Conservation (phyloP, 768 basidiomycete species). For the Xerocomellus intermedius region DNA sequence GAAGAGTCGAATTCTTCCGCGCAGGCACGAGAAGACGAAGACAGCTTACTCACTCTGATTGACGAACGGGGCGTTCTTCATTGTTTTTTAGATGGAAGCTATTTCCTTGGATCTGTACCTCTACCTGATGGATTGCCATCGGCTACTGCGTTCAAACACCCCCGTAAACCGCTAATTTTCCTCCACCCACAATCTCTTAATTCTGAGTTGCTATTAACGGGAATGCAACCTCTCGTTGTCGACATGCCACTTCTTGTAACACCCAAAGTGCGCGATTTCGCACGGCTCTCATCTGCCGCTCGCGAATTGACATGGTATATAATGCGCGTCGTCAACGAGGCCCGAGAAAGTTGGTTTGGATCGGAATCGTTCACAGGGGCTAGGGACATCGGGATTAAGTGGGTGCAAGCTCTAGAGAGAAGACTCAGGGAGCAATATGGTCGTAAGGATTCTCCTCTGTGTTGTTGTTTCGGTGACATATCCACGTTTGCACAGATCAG, state of each 20-base stretch:
- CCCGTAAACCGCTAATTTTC: constrained; percentile 45
- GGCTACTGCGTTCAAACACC: constrained; percentile 41
- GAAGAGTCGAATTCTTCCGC: constrained; percentile 27
- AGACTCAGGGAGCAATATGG: constrained; percentile 67
- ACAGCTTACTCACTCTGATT: constrained; percentile 62
- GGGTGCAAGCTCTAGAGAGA: constrained; percentile 63
- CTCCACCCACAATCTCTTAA: constrained; percentile 41
- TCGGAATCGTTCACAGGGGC: constrained; percentile 64
- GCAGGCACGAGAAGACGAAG: constrained; percentile 46
- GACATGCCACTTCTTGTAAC: constrained; percentile 56
- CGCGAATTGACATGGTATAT: constrained; percentile 73
- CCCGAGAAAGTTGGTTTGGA: constrained; percentile 73
- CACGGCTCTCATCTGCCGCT: constrained; percentile 63
- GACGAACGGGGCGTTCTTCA: constrained; percentile 59
- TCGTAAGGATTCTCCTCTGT: constrained; percentile 42
- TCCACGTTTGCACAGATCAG: constrained; percentile 43
- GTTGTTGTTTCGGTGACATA: constrained; percentile 8
- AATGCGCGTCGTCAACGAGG: constrained; percentile 68
- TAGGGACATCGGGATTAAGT: constrained; percentile 68
- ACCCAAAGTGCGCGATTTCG: constrained; percentile 63
- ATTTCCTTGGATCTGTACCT: constrained; percentile 57
- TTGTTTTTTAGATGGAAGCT: constrained; percentile 74
- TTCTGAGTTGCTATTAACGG: constrained; percentile 27
- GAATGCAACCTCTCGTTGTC: constrained; percentile 43
- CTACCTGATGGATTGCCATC: constrained; percentile 34